Evolutionary conservation across 2,329 filamentous ascomycete genomes (phyloP).

Genomic region (Xylariaceae sp.): DNA sequence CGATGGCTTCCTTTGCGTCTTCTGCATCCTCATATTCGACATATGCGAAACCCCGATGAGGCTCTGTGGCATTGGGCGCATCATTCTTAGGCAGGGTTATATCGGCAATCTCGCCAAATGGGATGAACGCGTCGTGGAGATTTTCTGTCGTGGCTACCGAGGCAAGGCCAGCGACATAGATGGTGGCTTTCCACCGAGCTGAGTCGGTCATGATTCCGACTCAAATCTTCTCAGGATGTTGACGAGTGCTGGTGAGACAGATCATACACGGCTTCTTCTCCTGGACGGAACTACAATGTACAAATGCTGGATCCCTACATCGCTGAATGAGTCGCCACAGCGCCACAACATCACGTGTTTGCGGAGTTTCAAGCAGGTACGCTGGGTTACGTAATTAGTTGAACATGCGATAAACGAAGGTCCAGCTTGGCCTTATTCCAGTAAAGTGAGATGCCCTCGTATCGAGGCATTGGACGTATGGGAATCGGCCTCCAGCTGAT

Average conservation of each 20-base stretch:
- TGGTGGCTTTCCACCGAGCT: conserved; percentile 78
- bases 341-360: neutral
- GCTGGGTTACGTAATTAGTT: too few species aligned
- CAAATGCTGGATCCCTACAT: neutral
- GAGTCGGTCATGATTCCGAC: conserved; percentile 66
- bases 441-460: conserved; percentile 7
- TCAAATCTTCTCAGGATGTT: neutral
- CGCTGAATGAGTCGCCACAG: neutral
- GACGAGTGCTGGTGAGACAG: neutral
- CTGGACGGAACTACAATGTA: too few species aligned
- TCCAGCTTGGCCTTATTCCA: neutral
- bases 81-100: conserved; percentile 87
- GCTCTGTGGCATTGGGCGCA: conserved; percentile 67
- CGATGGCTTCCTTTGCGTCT: conserved; percentile 90
- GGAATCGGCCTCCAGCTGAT: conserved; percentile 9
- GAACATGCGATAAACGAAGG: neutral
- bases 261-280: neutral
- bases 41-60: conserved; percentile 91
- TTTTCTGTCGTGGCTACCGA: conserved; percentile 68
- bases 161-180: conserved; percentile 87
- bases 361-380: too few species aligned
- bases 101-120: conserved; percentile 92
- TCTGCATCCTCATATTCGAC: conserved; percentile 84
- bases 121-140: conserved; percentile 86
- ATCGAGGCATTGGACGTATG: conserved; percentile 12